Base-by-base conservation (phyloP, 495 filamentous ascomycete species). In the Platismatia glauca region DNA sequence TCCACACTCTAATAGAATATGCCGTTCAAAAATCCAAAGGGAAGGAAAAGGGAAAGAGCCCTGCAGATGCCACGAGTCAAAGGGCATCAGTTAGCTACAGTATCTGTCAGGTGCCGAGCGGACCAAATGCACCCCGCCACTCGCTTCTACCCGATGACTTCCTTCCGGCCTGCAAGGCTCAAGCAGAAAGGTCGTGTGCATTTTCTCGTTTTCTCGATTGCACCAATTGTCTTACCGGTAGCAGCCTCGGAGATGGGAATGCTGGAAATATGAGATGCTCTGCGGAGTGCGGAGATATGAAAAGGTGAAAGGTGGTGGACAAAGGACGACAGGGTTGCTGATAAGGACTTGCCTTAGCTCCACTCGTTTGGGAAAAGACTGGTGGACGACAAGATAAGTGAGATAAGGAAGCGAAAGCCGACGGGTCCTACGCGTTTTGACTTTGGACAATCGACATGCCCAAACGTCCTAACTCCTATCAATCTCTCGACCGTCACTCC, bases 171-270 rank as follows among this genome's bases (percentile, higher is more conserved):
- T 52, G 48, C 48, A 43, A 43, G 18, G 4, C 2, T 39, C 38
- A 39, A 43, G 34, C 4, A 5, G 34, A 35, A 35, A 35, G 34
- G 9, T n/a, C n/a, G n/a, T n/a, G n/a, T n/a, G n/a, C n/a, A n/a
- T n/a, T n/a, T n/a, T n/a, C n/a, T n/a, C n/a, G n/a, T n/a, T n/a
- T n/a, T n/a, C n/a, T n/a, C n/a, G n/a, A n/a, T n/a, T n/a, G n/a
- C n/a, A n/a, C n/a, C n/a, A n/a, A n/a, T n/a, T n/a, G n/a, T n/a
- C n/a, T n/a, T n/a, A n/a, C n/a, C n/a, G n/a, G n/a, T n/a, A n/a
- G n/a, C n/a, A n/a, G n/a, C 60, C 60, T 62, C 60, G 60, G 60
- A 62, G 60, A 62, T 62, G 60, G 38, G 22, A 24, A 56, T 46
- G 20, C 3, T 43, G 31, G 0, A 38, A 24, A 24, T 22, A 35